phyloP scores from a whole-genome alignment of 2,329 filamentous ascomycete species.

The Dendrostoma leiphaemia region DNA sequence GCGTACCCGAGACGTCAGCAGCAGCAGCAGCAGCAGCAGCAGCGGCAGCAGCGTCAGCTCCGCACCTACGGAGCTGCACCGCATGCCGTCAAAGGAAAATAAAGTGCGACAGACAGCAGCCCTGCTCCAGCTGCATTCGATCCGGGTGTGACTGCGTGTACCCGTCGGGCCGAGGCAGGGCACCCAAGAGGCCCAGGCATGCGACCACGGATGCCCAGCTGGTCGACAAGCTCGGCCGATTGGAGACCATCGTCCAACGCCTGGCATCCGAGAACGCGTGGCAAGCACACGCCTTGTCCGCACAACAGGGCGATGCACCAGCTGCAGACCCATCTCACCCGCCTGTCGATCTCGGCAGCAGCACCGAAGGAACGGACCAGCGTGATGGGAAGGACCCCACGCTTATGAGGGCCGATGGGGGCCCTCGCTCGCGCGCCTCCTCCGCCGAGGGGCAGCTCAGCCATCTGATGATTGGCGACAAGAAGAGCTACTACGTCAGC shows the following conservation, averaged over 20 bases:
- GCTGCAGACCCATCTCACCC: neutral
- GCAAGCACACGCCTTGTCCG: neutral
- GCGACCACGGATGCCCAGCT: constrained; percentile 10
- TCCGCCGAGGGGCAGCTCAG: constrained; percentile 13
- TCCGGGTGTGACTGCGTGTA: constrained; percentile 13
- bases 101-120: constrained; percentile 14
- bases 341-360: no score
- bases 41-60: neutral
- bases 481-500: constrained; percentile 20
- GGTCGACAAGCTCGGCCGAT: constrained; percentile 12
- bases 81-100: constrained; percentile 16
- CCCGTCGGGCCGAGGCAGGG: constrained; percentile 18
- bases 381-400: no score
- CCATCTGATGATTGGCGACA: constrained; percentile 14
- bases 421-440: no score
- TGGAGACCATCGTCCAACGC: constrained; percentile 14
- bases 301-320: neutral
- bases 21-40: neutral
- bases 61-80: constrained; percentile 11
- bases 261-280: neutral
- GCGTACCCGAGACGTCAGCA: neutral
- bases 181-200: constrained; percentile 17
- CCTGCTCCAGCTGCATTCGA: constrained; percentile 14
- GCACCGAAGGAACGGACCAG: neutral
- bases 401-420: no score